phyloP scores from a whole-genome alignment of 1,139 yeast species.

The Suhomyces anneliseae region DNA sequence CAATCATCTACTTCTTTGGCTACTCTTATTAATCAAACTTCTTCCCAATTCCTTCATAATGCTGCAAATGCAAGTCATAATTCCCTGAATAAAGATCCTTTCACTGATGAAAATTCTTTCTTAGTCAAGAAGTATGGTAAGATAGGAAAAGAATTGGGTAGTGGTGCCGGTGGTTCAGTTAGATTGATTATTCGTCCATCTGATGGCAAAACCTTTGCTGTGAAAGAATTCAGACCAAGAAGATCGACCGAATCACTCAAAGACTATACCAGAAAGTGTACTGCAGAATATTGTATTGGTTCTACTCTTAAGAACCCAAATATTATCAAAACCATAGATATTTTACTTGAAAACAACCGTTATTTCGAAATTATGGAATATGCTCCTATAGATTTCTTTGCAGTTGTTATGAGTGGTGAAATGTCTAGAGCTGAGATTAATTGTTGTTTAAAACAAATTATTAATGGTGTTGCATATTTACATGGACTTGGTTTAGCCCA shows the following conservation, averaged over 20 bases:
- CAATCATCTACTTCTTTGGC: slow-evolving; percentile 45
- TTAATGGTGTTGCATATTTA: slow-evolving; percentile 79
- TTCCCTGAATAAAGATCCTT: slow-evolving; percentile 38
- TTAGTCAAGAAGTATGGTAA: slow-evolving; percentile 84
- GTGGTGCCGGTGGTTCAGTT: slow-evolving; percentile 98
- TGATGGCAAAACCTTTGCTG: slow-evolving; percentile 88
- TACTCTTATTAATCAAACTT: slow-evolving; percentile 46
- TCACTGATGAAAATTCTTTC: slow-evolving; percentile 58
- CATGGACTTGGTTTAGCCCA: slow-evolving; percentile 93
- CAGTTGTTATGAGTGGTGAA: slow-evolving; percentile 94
- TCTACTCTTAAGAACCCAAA: slow-evolving; percentile 94
- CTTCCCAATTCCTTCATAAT: slow-evolving; percentile 42
- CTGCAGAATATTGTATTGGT: slow-evolving; percentile 96
- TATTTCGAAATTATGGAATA: slow-evolving; percentile 97
- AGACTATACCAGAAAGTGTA: slow-evolving; percentile 92
- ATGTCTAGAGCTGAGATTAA: slow-evolving; percentile 84
- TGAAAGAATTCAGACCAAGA: slow-evolving; percentile 90
- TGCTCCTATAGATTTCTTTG: slow-evolving; percentile 94
- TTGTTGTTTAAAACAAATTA: slow-evolving; percentile 85
- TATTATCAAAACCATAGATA: slow-evolving; percentile 90
- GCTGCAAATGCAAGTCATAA: slow-evolving; percentile 29
- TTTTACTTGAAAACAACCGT: slow-evolving; percentile 80
- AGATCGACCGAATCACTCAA: slow-evolving; percentile 80
- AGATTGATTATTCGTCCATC: slow-evolving; percentile 77
- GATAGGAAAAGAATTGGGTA: slow-evolving; percentile 85